A percentile compares a stretch with the other conserved stretches of the same genome.
phyloP scores from a whole-genome alignment of 768 basidiomycete species.

The Russula vinacea region DNA sequence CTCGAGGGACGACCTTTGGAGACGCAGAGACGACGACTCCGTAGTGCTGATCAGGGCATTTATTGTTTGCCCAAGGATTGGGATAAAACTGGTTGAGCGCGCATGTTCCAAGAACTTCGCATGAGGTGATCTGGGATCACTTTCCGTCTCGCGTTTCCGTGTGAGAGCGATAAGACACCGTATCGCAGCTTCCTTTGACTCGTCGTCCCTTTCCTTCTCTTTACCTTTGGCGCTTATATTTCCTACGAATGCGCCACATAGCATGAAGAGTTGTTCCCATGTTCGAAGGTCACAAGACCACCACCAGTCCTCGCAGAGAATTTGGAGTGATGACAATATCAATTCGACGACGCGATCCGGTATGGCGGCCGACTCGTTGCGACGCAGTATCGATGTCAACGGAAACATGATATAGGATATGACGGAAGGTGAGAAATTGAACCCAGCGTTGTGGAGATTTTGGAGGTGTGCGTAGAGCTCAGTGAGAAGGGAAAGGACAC shows the following conservation, averaged over 20 bases:
- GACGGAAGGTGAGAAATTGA: constrained; percentile 51
- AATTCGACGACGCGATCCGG: constrained; percentile 80
- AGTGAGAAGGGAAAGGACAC: constrained; percentile 50
- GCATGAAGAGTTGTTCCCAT: constrained; percentile 86
- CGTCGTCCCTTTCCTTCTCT: constrained; percentile 68
- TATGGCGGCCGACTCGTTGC: constrained; percentile 64
- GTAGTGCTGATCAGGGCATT: constrained; percentile 64
- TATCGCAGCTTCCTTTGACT: constrained; percentile 74
- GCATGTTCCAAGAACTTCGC: constrained; percentile 43
- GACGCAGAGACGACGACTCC: constrained; percentile 51
- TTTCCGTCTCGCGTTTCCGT: constrained; percentile 46
- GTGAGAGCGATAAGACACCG: constrained; percentile 64
- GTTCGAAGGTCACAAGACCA: constrained; percentile 67
- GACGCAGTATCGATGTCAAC: constrained; percentile 76
- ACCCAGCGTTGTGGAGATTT: constrained; percentile 41
- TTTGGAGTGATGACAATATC: constrained; percentile 54
- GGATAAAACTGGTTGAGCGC: constrained; percentile 53
- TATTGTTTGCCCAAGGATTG: constrained; percentile 81
- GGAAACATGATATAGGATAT: constrained; percentile 88
- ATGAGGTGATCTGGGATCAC: constrained; percentile 36
- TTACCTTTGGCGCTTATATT: constrained; percentile 67
- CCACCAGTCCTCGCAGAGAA: constrained; percentile 78
- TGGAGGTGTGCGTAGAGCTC: constrained; percentile 50
- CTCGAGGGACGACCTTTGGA: constrained; percentile 64
- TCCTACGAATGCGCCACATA: constrained; percentile 63